A percentile compares a stretch with the other conserved stretches of the same genome.
phyloP scores from a whole-genome alignment of 352 stramenopile genomes.

The Globisporangium nodosum region DNA sequence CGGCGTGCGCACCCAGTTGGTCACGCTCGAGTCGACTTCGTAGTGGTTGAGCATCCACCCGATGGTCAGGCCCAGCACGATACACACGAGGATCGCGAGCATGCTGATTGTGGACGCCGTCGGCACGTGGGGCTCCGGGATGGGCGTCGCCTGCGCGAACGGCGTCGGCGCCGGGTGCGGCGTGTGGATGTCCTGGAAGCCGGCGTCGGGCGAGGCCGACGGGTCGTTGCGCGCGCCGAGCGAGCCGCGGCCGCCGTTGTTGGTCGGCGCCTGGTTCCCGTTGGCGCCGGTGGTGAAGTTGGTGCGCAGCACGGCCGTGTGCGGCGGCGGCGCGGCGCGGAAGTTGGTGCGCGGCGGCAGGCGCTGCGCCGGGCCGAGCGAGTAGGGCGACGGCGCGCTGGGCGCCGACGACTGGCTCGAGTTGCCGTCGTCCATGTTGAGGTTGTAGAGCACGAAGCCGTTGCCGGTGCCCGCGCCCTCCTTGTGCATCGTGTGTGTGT shows the following conservation, averaged over 20 bases:
- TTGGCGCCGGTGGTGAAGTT: constrained; percentile 40
- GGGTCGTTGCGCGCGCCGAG: constrained; percentile 19
- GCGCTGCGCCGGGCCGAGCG: constrained; percentile 4
- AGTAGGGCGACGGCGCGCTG: constrained; percentile 33
- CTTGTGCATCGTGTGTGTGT: constrained; percentile 8
- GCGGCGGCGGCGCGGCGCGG: constrained; percentile 32
- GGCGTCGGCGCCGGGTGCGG: constrained; percentile 11
- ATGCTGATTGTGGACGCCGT: constrained; percentile 39
- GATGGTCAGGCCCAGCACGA: constrained; percentile 34
- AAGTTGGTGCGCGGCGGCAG: constrained; percentile 8
- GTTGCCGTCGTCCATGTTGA: constrained; percentile 37
- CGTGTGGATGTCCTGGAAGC: constrained; percentile 55
- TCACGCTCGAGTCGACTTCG: constrained; percentile 31
- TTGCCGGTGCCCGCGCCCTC: constrained; percentile 8
- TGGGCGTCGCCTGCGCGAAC: neutral
- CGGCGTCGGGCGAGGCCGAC: constrained; percentile 31
- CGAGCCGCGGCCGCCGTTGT: constrained; percentile 11
- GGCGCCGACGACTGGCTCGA: constrained; percentile 29
- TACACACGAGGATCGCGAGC: constrained; percentile 38
- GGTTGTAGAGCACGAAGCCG: constrained; percentile 38
- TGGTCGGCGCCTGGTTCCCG: constrained; percentile 10
- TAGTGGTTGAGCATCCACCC: constrained; percentile 53
- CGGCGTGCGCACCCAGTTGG: constrained; percentile 62
- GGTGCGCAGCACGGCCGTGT: constrained; percentile 47
- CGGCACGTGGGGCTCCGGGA: neutral